Conservation (phyloP, 139 green algal genomes). For the Tetradesmus lagerheimii region DNA sequence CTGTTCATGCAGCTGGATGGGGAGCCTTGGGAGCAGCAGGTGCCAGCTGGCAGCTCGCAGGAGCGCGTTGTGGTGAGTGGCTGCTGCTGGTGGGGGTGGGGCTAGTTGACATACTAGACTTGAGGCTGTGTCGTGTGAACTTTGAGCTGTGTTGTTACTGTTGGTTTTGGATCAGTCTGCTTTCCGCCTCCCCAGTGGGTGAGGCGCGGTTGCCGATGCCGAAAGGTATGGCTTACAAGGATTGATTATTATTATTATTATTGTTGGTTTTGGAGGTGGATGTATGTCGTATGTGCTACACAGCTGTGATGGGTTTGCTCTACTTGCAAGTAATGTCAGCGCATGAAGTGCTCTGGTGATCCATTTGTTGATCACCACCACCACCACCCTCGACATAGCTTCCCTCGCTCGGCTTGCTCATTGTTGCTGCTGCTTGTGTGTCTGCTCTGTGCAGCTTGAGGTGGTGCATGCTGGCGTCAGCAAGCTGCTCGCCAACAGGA, state of each 20-base stretch:
- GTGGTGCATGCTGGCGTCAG: conserved; percentile 54
- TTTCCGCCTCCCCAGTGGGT: too few relatives aligned
- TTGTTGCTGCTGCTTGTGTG: not conserved
- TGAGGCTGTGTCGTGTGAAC: not conserved
- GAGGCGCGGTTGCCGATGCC: too few relatives aligned
- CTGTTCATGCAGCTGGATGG: conserved; percentile 89
- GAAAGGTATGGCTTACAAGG: too few relatives aligned
- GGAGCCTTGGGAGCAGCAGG: conserved; percentile 86
- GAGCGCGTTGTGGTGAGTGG: not conserved
- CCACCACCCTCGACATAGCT: not conserved
- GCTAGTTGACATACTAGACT: too few relatives aligned
- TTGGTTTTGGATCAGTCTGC: too few relatives aligned
- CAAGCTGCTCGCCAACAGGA: conserved; percentile 51
- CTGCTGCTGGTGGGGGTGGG: not conserved
- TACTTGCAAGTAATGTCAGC: too few relatives aligned
- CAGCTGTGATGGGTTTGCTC: too few relatives aligned
- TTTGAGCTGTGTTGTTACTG: not conserved
- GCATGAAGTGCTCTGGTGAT: too few relatives aligned
- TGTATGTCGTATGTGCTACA: too few relatives aligned
- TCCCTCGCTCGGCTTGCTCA: not conserved
- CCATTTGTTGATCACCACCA: too few relatives aligned
- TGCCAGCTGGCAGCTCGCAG: conserved; percentile 59
- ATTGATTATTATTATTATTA: too few relatives aligned
- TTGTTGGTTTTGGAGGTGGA: too few relatives aligned
- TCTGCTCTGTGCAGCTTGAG: conserved; percentile 46